A percentile compares a stretch with the other conserved stretches of the same genome.
These are phyloP conservation scores for Ilex asprella DNA, from an alignment of 257 asterid genomes.

Conservation along the genomic window DNA sequence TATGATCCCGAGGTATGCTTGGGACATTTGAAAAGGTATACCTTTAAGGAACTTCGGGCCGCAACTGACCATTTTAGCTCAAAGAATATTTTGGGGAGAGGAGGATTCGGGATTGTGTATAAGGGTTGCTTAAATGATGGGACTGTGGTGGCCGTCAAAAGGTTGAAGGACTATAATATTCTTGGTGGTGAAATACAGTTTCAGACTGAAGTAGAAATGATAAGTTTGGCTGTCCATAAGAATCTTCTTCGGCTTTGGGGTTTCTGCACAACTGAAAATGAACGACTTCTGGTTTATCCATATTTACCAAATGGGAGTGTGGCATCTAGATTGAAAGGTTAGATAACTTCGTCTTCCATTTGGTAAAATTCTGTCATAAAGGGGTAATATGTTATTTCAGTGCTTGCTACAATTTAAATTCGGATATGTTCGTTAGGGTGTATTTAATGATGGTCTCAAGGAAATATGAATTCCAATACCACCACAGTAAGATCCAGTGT, in stretches of 20 bases:
- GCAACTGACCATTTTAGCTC: slow-evolving; percentile 80
- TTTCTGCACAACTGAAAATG: slow-evolving; percentile 79
- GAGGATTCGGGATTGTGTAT: slow-evolving; percentile 89
- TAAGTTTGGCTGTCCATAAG: slow-evolving; percentile 86
- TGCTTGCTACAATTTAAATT: no score
- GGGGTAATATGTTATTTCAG: no score
- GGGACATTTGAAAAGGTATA: slow-evolving; percentile 74
- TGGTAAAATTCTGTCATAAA: not conserved
- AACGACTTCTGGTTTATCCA: slow-evolving; percentile 82
- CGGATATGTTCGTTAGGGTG: no score
- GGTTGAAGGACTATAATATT: slow-evolving; percentile 76
- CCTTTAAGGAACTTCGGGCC: slow-evolving; percentile 79
- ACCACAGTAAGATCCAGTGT: no score
- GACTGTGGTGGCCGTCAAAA: slow-evolving; percentile 84
- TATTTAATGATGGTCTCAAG: no score
- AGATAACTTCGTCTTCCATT: slow-evolving; percentile 1
- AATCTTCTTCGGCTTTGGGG: slow-evolving; percentile 93
- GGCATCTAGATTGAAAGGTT: slow-evolving; percentile 76
- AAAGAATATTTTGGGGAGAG: slow-evolving; percentile 80
- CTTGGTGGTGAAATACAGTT: slow-evolving; percentile 91
- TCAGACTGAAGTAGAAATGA: slow-evolving; percentile 88
- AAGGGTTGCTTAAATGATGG: slow-evolving; percentile 73
- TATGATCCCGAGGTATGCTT: slow-evolving; percentile 87
- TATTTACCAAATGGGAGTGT: slow-evolving; percentile 90
- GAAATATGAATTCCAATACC: no score